Conservation (phyloP, 208 protist genomes). For the Angomonas ambiguus region DNA sequence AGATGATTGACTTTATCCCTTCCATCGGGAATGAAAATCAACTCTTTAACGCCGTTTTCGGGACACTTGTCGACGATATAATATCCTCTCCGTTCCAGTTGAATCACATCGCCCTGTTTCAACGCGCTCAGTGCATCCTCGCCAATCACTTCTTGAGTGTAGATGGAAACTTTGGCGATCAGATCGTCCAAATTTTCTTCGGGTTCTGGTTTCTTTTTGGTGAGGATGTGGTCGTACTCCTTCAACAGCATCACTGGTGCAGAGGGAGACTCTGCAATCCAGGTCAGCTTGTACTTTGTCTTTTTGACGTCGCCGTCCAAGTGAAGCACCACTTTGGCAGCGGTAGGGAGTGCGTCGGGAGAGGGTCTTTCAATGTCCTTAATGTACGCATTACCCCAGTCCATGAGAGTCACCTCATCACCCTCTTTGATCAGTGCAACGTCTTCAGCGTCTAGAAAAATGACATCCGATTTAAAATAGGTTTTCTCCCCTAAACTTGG, state of each 20-base stretch:
- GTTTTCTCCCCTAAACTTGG: conserved; percentile 91
- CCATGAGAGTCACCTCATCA: conserved; percentile 98
- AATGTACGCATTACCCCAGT: conserved; percentile 96
- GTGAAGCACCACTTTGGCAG: conserved; percentile 78
- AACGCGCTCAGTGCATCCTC: conserved; percentile 85
- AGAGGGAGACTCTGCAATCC: conserved; percentile 88
- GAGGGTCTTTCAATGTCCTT: conserved; percentile 59
- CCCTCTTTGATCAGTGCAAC: conserved; percentile 84
- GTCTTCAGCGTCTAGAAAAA: conserved; percentile 95
- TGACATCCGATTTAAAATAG: conserved; percentile 77
- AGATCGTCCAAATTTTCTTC: conserved; percentile 92
- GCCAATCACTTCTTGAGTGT: conserved; percentile 70
- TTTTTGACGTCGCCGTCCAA: conserved; percentile 95
- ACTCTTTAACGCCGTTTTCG: conserved; percentile 38
- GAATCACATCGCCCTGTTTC: conserved; percentile 92
- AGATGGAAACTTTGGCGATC: conserved; percentile 88
- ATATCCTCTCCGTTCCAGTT: conserved; percentile 97
- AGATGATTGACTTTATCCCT: conserved; percentile 90
- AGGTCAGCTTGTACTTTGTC: conserved; percentile 98
- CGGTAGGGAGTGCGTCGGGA: conserved; percentile 37
- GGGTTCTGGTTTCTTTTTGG: conserved; percentile 94
- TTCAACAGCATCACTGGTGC: conserved; percentile 68
- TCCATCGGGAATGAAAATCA: conserved; percentile 86
- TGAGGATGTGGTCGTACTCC: conserved; percentile 97
- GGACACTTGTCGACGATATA: conserved; percentile 94